Conservation (phyloP, 306 rosid genomes). For the Fragaria nilgerrensis region DNA sequence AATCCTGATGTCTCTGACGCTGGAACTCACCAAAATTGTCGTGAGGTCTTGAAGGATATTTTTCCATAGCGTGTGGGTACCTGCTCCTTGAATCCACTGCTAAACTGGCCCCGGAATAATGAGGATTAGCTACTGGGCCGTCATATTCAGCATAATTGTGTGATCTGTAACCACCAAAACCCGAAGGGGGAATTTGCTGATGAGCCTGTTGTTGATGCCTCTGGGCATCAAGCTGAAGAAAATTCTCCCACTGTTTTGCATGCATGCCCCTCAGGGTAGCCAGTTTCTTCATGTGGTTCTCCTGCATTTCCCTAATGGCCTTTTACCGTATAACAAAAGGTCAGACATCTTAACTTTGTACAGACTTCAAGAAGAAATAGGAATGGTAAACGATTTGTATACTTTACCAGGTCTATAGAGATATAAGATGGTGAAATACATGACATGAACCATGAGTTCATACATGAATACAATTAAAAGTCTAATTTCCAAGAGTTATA, state of each 20-base stretch:
- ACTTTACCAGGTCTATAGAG: neutral
- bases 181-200: slow-evolving; percentile 58
- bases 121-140: slow-evolving; percentile 54
- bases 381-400: neutral
- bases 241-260: slow-evolving; percentile 82
- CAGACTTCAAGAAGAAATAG: slow-evolving; percentile 1
- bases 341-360: slow-evolving; percentile 33
- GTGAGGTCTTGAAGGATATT: slow-evolving; percentile 67
- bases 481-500: neutral
- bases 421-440: neutral
- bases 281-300: slow-evolving; percentile 76
- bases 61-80: slow-evolving; percentile 58
- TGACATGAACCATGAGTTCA: slow-evolving; percentile 19
- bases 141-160: slow-evolving; percentile 67
- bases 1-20: slow-evolving; percentile 73
- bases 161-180: slow-evolving; percentile 70
- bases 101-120: slow-evolving; percentile 52
- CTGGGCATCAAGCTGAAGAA: slow-evolving; percentile 75
- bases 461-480: slow-evolving; percentile 10
- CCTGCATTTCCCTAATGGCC: slow-evolving; percentile 82
- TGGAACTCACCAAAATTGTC: slow-evolving; percentile 75
- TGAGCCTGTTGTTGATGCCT: slow-evolving; percentile 72
- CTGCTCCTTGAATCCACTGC: slow-evolving; percentile 74
- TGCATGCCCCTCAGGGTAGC: slow-evolving; percentile 63
- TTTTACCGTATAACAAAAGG: slow-evolving; percentile 34